Base-by-base conservation (phyloP, 805 yeast genomes). In the Candida hungchunana region DNA sequence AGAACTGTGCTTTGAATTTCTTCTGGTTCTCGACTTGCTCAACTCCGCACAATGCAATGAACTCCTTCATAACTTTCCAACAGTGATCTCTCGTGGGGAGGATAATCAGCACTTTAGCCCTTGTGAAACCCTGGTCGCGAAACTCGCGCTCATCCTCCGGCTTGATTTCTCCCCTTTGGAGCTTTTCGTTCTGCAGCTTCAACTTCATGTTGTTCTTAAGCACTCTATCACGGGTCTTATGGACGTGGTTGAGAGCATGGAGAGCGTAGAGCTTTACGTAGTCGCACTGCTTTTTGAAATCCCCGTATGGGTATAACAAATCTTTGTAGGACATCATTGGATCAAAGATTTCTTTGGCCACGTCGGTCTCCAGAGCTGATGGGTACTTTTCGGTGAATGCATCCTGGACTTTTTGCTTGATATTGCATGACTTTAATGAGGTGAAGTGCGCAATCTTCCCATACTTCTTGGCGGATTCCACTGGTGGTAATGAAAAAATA, bases 51-150 rank as follows among this genome's bases (percentile, higher is more conserved):
- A 82, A 60, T 24, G 67, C 61, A 25, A 81, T 75, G 25, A 93
- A 48, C 23, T 73, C 69, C 28, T 73, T 71, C 15, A 89, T 77
- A 13, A 87, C 67, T 40, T 79, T 76, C 54, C 75, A 79, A 18
- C 93, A 87, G 8, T 81, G 64, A 47, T 87, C 73, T 52, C 96
- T 73, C 0, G 96, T 86, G 10, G 98, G 97, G 26, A 86, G 63
- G 18, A 93, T 60, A 5, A 90, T 75, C 37, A 93, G 62, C 2
- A 82, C 88, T 52, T 88, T 89, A 1, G 98, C 95, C 43, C 97
- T 71, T 0, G 96, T 89, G 57, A 87, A 93, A 19, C 98, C 97
- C 59, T 93, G 97, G 57, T 93, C 98, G 37, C 95, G 66, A 45
- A 72, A 69, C 50, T 86, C 94, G 10, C 74, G 74, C 33, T 69